Percentiles rank a stretch among this genome's conserved stretches.
These are phyloP conservation scores for Wickerhamomyces hampshirensis DNA, from an alignment of 805 yeast species.

Conservation along the genomic window DNA sequence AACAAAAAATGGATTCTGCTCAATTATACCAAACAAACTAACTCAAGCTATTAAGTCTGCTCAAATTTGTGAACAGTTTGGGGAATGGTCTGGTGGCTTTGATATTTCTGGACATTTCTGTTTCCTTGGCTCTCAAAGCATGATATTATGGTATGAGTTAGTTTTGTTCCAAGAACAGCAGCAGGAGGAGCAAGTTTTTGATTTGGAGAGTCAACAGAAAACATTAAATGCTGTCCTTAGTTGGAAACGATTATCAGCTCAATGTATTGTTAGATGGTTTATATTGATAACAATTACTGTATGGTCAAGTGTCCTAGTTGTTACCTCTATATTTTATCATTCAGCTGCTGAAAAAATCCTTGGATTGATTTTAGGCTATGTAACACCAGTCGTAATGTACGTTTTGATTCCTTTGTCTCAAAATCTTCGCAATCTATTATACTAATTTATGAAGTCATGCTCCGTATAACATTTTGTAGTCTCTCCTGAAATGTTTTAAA, in stretches of 20 bases:
- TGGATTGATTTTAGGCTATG: constrained; percentile 63
- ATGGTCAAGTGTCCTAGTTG: constrained; percentile 58
- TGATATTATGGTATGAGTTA: constrained; percentile 36
- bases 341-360: constrained; percentile 66
- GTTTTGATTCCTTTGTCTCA: constrained; percentile 7
- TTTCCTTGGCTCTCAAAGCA: constrained; percentile 37
- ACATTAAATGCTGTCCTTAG: not conserved
- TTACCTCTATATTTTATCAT: constrained; percentile 84
- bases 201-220: constrained; percentile 7
- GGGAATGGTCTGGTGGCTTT: constrained; percentile 45
- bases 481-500: constrained; percentile 10
- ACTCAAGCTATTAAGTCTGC: constrained; percentile 24
- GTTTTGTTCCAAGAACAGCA: constrained; percentile 8
- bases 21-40: constrained; percentile 11
- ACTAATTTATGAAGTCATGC: constrained; percentile 9
- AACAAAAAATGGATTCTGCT: constrained; percentile 11
- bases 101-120: constrained; percentile 53
- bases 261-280: constrained; percentile 12
- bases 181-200: not conserved
- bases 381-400: constrained; percentile 46
- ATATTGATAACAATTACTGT: constrained; percentile 18
- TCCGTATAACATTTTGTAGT: constrained; percentile 14
- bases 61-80: constrained; percentile 28
- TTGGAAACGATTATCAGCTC: constrained; percentile 3
- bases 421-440: not conserved